phyloP scores from a whole-genome alignment of 257 asterid species.

The Solanum piurae region DNA sequence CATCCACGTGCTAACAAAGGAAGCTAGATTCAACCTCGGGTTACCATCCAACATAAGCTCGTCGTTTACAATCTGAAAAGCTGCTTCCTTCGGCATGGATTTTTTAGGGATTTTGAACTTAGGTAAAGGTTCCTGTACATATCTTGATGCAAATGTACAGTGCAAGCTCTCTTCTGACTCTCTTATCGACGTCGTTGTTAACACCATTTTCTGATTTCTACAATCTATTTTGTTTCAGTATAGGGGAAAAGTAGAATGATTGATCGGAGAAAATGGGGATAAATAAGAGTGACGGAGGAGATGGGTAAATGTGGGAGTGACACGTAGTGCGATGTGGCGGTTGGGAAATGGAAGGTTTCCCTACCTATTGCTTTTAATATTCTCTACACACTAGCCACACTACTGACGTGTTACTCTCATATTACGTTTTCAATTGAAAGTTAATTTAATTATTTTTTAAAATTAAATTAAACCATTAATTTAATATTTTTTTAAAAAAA shows the following conservation, averaged over 20 bases:
- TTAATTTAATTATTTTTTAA: too few relatives aligned
- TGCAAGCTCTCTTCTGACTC: slow-evolving; percentile 27
- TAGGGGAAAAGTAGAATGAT: background rate
- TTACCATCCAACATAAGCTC: slow-evolving; percentile 74
- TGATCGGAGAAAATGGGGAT: background rate
- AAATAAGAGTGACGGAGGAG: background rate
- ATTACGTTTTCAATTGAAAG: too few relatives aligned
- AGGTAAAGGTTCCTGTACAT: slow-evolving; percentile 42
- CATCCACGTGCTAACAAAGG: slow-evolving; percentile 82
- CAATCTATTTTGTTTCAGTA: background rate
- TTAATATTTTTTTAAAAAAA: too few relatives aligned
- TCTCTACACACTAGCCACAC: background rate
- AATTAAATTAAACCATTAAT: too few relatives aligned
- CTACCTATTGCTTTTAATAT: background rate
- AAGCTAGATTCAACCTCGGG: slow-evolving; percentile 66
- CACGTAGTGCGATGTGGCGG: background rate
- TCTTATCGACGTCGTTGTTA: slow-evolving; percentile 6
- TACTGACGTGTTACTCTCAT: background rate
- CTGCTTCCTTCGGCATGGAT: slow-evolving; percentile 69
- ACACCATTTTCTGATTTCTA: slow-evolving; percentile 15
- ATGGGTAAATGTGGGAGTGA: background rate
- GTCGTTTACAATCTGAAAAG: slow-evolving; percentile 60
- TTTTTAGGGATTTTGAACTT: slow-evolving; percentile 42
- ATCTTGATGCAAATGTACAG: slow-evolving; percentile 66
- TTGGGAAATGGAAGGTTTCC: background rate